Evolutionary conservation across 306 rosid species (phyloP), one percentile per base, ranked within the genome.

Genomic region (Lathyrus aphaca): DNA sequence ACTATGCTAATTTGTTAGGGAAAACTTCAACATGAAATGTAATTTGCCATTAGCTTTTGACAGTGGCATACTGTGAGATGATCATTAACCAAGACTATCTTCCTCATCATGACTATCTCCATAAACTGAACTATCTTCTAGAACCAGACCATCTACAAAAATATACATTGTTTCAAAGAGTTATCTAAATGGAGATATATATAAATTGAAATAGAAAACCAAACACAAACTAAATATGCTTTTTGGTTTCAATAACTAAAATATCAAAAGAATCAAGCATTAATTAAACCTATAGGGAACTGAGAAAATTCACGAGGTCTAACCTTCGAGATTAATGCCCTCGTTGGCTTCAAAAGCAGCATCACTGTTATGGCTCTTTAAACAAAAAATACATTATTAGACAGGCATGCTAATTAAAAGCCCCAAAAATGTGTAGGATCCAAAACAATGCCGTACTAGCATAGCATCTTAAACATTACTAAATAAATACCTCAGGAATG

Each of bases 261-360:
- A 42, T 11, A 12, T 4, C 45, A 12, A 42, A 42, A 42, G 4
- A 0, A 42, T 42, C 46, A 42, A 42, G 12, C 14, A 44, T 12
- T 40, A 61, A 73, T 27, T 61, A 49, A 49, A 56, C 1, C n/a
- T 42, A 4, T 42, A 56, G 9, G 50, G 49, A 66, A 57, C 74
- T 46, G 5, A 8, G 29, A 71, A 70, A 39, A 59, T 48, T 16
- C 80, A 62, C 30, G 64, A 10, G 56, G 39, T 50, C 82, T 82
- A 42, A 89, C 96, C 96, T 54, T 5, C 50, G 61, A 89, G 95
- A 80, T 74, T 19, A 76, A 80, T 8, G 49, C 86, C 97, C 49
- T 60, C 58, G 72, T 82, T 85, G 21, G 97, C 97, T 82, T 80
- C 85, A 48, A 50, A 86, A 73, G 85, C 94, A 39, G 98, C 98